These are phyloP conservation scores for Groenewaldozyma tartarivorans DNA, from an alignment of 805 yeast genomes.

Conservation along the genomic window DNA sequence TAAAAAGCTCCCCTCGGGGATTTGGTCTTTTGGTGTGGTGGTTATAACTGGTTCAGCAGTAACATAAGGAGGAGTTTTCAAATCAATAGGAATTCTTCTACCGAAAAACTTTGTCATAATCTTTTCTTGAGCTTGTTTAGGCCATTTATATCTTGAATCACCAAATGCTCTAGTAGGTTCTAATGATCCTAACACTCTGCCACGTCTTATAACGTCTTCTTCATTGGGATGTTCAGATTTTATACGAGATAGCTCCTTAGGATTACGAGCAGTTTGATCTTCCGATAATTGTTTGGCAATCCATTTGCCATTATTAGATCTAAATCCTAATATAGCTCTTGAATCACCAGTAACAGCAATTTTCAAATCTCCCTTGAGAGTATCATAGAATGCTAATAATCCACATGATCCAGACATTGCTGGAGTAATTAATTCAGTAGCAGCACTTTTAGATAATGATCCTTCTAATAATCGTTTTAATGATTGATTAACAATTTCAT, in stretches of 20 bases:
- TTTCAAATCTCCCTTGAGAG: conserved; percentile 56
- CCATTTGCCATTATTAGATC: conserved; percentile 59
- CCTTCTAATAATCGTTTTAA: conserved; percentile 50
- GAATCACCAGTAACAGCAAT: conserved; percentile 98
- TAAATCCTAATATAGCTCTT: conserved; percentile 73
- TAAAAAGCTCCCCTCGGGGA: conserved; percentile 72
- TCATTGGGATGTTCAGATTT: conserved; percentile 87
- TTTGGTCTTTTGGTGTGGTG: conserved; percentile 54
- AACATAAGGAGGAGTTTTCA: conserved; percentile 90
- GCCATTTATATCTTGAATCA: conserved; percentile 87
- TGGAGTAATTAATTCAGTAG: conserved; percentile 73
- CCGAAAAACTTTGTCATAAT: conserved; percentile 75
- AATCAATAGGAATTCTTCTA: conserved; percentile 52
- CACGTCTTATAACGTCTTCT: conserved; percentile 63
- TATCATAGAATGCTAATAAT: conserved; percentile 75
- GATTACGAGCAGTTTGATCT: conserved; percentile 92
- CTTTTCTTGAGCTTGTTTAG: conserved; percentile 61
- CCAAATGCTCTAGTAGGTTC: conserved; percentile 98
- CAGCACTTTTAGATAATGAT: conserved; percentile 45
- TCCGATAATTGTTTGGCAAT: conserved; percentile 75
- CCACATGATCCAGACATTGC: conserved; percentile 96
- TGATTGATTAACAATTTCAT: conserved; percentile 72
- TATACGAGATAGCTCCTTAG: conserved; percentile 75
- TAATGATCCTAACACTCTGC: conserved; percentile 83
- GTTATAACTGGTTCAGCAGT: conserved; percentile 94